Percentiles rank a stretch among this genome's conserved stretches.
phyloP scores from a whole-genome alignment of 495 filamentous ascomycete species.

The Amphirosellinia nigrospora region DNA sequence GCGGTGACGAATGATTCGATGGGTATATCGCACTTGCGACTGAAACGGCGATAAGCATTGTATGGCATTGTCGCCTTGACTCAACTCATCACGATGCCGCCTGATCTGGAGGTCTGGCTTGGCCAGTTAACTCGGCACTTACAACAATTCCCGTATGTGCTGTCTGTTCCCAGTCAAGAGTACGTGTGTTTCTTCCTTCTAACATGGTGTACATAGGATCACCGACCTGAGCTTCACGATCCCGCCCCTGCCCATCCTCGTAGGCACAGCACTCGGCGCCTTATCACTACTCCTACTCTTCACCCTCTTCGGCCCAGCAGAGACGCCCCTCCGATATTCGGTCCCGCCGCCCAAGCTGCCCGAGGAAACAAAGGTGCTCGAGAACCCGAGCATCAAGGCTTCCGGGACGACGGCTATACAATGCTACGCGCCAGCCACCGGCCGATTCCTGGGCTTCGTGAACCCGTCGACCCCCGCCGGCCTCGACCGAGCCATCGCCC shows the following conservation, averaged over 20 bases:
- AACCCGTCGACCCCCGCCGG: constrained; percentile 78
- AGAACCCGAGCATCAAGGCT: constrained; percentile 62
- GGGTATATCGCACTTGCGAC: not conserved
- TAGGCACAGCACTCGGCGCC: constrained; percentile 30
- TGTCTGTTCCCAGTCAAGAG: not conserved
- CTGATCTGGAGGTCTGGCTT: constrained; percentile 33
- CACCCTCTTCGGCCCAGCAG: constrained; percentile 34
- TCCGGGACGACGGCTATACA: constrained; percentile 67
- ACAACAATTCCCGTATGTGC: constrained; percentile 36
- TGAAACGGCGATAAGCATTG: not conserved
- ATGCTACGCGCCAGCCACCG: constrained; percentile 92
- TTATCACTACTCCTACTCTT: constrained; percentile 37
- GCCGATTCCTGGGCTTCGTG: constrained; percentile 78
- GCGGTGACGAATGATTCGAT: constrained; percentile 9
- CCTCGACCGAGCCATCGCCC: constrained; percentile 80
- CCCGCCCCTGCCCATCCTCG: constrained; percentile 31
- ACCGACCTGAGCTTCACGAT: constrained; percentile 19
- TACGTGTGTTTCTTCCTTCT: no score
- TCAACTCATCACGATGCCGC: not conserved
- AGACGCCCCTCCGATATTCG: constrained; percentile 46
- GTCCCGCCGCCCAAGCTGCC: constrained; percentile 47
- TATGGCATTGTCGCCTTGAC: not conserved
- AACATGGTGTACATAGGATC: constrained; percentile 23
- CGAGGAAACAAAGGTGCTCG: constrained; percentile 65
- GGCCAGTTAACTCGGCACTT: constrained; percentile 27